Evolutionary conservation across 176 grass and related monocot species (phyloP), one percentile per base, ranked within the genome.

Genomic region (Aegilops speltoides): DNA sequence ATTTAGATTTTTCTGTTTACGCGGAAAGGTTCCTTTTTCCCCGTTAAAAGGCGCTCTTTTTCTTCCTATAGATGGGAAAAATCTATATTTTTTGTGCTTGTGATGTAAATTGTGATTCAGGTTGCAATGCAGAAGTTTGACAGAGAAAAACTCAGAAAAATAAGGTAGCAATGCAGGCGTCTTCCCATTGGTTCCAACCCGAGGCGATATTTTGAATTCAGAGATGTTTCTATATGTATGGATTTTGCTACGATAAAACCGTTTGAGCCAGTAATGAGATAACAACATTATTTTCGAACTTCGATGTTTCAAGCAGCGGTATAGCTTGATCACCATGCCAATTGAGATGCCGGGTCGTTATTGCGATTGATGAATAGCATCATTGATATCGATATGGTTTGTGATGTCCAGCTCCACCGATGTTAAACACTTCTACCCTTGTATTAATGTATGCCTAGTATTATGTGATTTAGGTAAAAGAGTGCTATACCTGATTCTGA

Each of bases 381-480:
- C 29, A 8, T 76, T 36, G 16, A 68, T 87, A 4, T 76, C 54
- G 4, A 72, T 79, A 57, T 19, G 36, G 10, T 67, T 46, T 19
- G 26, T 32, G n/a, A 57, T 76, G 46, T 24, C 28, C 19, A 59
- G 37, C 59, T 89, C 38, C 19, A 89, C 5, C 36, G 26, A 74
- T 37, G 11, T 76, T 50, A 50, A 19, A 16, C 14, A 16, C 12
- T 75, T 74, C 33, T 32, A 28, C 13, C 56, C 72, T 52, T 7
- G 22, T 52, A 38, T 16, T 69, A 69, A 68, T 85, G 83, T 54
- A 24, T n/a, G 34, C 48, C 7, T 46, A 17, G 17, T 75, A 45
- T 60, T 84, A 5, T 67, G 72, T 8, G 8, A 72, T 87, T 78
- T 79, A 36, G 66, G 57, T 64, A 25, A 57, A 83, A 73, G 60